These are phyloP conservation scores for Solanum sejunctum DNA, from an alignment of 257 asterid species.

Conservation along the genomic window DNA sequence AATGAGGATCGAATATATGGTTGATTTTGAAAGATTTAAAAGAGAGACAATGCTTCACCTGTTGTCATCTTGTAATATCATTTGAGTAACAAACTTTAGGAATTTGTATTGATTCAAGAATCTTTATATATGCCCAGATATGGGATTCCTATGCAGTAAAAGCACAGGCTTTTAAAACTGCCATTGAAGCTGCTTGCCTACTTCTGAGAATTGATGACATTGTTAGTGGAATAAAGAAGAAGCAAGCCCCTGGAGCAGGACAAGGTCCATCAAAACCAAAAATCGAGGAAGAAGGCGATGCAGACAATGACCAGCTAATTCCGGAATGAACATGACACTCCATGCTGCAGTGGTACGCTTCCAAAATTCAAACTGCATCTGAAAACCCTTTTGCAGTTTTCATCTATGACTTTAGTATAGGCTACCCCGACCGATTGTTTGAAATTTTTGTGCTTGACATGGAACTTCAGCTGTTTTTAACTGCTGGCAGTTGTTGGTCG, in stretches of 20 bases:
- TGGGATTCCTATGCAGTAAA: slow-evolving; percentile 96
- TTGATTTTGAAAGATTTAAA: not conserved
- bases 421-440: not conserved
- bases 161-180: slow-evolving; percentile 89
- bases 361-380: not conserved
- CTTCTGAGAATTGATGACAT: slow-evolving; percentile 91
- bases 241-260: slow-evolving; percentile 68
- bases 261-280: slow-evolving; percentile 61
- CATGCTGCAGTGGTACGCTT: not conserved
- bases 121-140: slow-evolving; percentile 30
- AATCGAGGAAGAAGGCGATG: slow-evolving; percentile 70
- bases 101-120: not conserved
- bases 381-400: not conserved
- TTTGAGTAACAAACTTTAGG: not conserved
- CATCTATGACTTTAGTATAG: not conserved
- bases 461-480: not conserved
- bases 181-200: slow-evolving; percentile 96
- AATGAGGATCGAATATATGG: not conserved
- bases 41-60: not conserved
- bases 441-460: not conserved
- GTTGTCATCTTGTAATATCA: not conserved
- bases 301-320: slow-evolving; percentile 76
- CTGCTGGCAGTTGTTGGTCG: not conserved
- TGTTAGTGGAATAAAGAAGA: slow-evolving; percentile 90
- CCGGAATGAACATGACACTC: slow-evolving; percentile 37